Conservation (phyloP, 257 asterid species). For the Rehmannia glutinosa region DNA sequence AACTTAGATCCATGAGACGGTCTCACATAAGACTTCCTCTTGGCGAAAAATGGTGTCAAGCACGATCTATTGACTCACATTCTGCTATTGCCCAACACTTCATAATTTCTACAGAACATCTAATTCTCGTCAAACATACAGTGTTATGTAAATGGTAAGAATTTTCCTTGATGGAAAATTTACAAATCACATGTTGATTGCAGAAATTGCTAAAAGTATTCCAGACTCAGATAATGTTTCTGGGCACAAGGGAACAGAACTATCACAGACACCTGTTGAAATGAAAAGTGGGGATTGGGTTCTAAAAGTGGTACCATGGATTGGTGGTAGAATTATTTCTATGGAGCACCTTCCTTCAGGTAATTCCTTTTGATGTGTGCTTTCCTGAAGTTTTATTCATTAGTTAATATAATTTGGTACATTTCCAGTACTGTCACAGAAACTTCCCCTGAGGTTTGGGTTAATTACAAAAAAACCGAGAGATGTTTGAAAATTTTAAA, state of each 20-base stretch:
- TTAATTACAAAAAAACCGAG: too few relatives aligned
- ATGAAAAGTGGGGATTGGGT: conserved; percentile 82
- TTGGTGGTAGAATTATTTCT: conserved; percentile 93
- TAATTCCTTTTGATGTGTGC: conserved; percentile 19
- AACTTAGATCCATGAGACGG: too few relatives aligned
- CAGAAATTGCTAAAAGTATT: conserved; percentile 65
- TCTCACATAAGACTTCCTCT: too few relatives aligned
- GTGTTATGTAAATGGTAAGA: too few relatives aligned
- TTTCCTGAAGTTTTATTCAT: conserved; percentile 7
- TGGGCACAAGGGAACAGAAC: conserved; percentile 73
- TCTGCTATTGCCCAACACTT: too few relatives aligned
- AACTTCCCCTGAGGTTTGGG: too few relatives aligned
- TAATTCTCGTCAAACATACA: too few relatives aligned
- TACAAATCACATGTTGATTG: conserved; percentile 18
- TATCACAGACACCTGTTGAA: conserved; percentile 66
- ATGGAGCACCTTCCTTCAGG: conserved; percentile 95
- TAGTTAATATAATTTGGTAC: neutral
- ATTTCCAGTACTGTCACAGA: too few relatives aligned
- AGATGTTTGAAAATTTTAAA: too few relatives aligned
- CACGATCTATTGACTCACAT: too few relatives aligned
- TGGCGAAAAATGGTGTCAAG: too few relatives aligned
- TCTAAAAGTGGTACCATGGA: conserved; percentile 89
- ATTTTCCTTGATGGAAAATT: conserved; percentile 3
- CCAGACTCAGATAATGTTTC: conserved; percentile 56
- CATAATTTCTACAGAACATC: too few relatives aligned